Percentiles rank a stretch among this genome's conserved stretches.
Evolutionary conservation across 352 stramenopile genomes (phyloP).

Genomic region (Phytophthora citricola): DNA sequence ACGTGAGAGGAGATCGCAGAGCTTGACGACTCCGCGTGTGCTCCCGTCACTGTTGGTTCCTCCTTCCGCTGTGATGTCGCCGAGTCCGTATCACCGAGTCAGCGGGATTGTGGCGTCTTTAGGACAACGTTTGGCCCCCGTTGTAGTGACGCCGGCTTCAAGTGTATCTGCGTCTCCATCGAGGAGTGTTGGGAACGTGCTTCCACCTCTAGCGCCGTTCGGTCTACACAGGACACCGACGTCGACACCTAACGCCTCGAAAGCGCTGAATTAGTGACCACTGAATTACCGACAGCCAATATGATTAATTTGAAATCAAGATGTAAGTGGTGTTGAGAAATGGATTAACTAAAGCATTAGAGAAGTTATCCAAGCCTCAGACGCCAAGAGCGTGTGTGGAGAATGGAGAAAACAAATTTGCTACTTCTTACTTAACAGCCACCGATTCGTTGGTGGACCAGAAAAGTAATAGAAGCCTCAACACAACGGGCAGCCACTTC

Average conservation of each 20-base stretch:
- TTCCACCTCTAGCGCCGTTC: conserved; percentile 28
- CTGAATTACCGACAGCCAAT: neutral
- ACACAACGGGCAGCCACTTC: no score
- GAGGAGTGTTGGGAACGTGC: conserved; percentile 13
- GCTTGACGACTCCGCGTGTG: conserved; percentile 15
- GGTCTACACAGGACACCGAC: conserved; percentile 6
- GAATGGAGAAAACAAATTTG: no score
- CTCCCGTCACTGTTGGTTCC: conserved; percentile 31
- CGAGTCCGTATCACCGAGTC: conserved; percentile 9
- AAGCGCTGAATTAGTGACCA: conserved; percentile 21
- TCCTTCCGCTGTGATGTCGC: conserved; percentile 10
- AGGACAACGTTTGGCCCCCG: conserved; percentile 8
- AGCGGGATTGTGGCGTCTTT: conserved; percentile 13
- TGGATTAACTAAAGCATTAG: no score
- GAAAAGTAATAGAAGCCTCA: no score
- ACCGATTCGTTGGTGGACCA: no score
- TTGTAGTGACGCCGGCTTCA: conserved; percentile 1
- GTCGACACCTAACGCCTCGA: conserved; percentile 15
- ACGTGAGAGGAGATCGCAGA: conserved; percentile 5
- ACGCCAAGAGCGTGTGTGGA: no score
- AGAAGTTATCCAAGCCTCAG: no score
- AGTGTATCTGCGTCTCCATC: conserved; percentile 13
- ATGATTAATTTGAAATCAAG: neutral
- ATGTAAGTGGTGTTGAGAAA: neutral
- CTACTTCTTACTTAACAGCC: no score